Base-by-base conservation (phyloP, 2,329 filamentous ascomycete genomes). In the Chaetomium globosum region DNA sequence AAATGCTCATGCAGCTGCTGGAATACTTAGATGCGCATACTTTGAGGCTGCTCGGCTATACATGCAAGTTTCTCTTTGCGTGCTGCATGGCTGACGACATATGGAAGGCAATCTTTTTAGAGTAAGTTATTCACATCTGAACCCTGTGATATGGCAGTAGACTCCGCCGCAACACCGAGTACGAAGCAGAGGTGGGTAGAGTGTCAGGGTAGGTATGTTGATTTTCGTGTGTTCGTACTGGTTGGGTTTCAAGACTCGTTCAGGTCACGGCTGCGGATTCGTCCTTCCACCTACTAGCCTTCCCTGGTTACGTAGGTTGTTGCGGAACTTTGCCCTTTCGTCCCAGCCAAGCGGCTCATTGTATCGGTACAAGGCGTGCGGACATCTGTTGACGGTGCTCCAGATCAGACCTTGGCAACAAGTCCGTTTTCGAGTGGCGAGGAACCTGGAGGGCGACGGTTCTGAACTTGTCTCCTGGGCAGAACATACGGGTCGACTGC, bases 61-160 rank as follows among this genome's bases (percentile, higher is more conserved):
- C 93, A 6, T 97, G 93, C 81, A 92, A 88, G 75, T 93, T 91
- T 61, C 79, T 98, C 19, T 94, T 93, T 81, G 93, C 93, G 1
- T 96, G 94, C 75, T 90, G 89, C 62, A 83, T 89, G 58, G 87
- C 87, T 56, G 94, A 97, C 69, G 94, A 98, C 72, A 76, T 97
- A 43, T 98, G 94, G 94, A 93, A 95, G 77, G 78, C 87, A 21
- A 77, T 97, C 23, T 96, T 94, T 73, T 83, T 96, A 69, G 85
- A 87, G 93, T 97, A 87, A 86, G 92, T 87, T 65, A 64, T 57
- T 55, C 59, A 64, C 59, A 33, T 36, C 51, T 46, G 53, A 30
- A 30, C 49, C 23, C 61, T 28, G 43, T 59, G 30, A 31, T 36
- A 46, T 33, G 28, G 54, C 48, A 54, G 52, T 46, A 55, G 57